A percentile compares a stretch with the other conserved stretches of the same genome.
phyloP scores from a whole-genome alignment of 2,329 filamentous ascomycete species.

The Plectosphaerella sp. region DNA sequence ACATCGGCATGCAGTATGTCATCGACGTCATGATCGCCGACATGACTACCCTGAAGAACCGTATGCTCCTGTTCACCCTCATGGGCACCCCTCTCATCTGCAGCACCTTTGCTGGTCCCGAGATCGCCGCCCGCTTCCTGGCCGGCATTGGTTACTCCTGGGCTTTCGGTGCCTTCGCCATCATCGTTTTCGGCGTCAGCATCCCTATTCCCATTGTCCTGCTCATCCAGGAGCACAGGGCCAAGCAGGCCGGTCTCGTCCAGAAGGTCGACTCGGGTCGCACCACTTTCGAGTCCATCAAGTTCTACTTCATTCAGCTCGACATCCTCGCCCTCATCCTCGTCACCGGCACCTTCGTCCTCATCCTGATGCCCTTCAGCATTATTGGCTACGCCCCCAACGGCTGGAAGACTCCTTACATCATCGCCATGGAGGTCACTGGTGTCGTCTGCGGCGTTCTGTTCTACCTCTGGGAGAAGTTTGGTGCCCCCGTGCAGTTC shows the following conservation, averaged over 20 bases:
- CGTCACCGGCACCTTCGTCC: slow-evolving; percentile 39
- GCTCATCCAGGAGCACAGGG: slow-evolving; percentile 36
- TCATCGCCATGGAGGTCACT: slow-evolving; percentile 44
- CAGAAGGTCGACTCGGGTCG: slow-evolving; percentile 38
- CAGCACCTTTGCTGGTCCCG: slow-evolving; percentile 38
- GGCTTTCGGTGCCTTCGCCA: slow-evolving; percentile 58
- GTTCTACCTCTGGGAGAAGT: slow-evolving; percentile 55
- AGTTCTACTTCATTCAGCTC: slow-evolving; percentile 54
- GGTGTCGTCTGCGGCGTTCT: slow-evolving; percentile 41
- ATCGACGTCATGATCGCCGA: slow-evolving; percentile 38
- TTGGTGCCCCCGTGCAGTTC: slow-evolving; percentile 51
- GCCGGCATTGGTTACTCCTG: slow-evolving; percentile 26
- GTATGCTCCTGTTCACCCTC: slow-evolving; percentile 35
- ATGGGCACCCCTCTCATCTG: slow-evolving; percentile 39
- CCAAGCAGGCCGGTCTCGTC: slow-evolving; percentile 42
- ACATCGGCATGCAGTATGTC: slow-evolving; percentile 33
- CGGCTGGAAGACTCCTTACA: slow-evolving; percentile 36
- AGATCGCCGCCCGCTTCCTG: slow-evolving; percentile 33
- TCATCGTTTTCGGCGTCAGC: slow-evolving; percentile 50
- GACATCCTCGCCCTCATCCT: slow-evolving; percentile 49
- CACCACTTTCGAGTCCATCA: slow-evolving; percentile 39
- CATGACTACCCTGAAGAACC: slow-evolving; percentile 36
- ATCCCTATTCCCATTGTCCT: slow-evolving; percentile 30
- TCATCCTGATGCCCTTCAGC: slow-evolving; percentile 55
- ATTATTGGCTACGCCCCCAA: slow-evolving; percentile 37